These are phyloP conservation scores for Chaetomium olivaceum DNA, from an alignment of 2,329 filamentous ascomycete species.

Conservation along the genomic window DNA sequence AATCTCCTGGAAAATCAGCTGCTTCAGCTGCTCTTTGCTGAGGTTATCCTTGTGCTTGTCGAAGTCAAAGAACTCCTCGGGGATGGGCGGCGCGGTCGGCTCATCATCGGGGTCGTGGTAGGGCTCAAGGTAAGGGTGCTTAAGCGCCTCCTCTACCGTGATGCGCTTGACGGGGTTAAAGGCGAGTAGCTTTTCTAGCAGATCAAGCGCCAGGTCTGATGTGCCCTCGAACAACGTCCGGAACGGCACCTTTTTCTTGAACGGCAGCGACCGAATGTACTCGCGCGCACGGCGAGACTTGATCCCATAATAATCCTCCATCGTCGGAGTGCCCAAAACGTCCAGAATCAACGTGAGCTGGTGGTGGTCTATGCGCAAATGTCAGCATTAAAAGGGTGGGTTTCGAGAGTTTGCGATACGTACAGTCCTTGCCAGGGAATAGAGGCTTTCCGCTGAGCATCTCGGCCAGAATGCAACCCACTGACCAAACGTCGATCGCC, in stretches of 20 bases:
- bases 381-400: slow-evolving; percentile 18
- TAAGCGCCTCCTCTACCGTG: slow-evolving; percentile 93
- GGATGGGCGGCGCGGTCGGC: slow-evolving; percentile 92
- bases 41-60: slow-evolving; percentile 99
- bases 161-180: slow-evolving; percentile 99
- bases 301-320: slow-evolving; percentile 99
- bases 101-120: slow-evolving; percentile 99
- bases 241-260: slow-evolving; percentile 99
- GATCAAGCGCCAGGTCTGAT: slow-evolving; percentile 91
- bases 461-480: slow-evolving; percentile 95
- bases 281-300: slow-evolving; percentile 96
- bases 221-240: slow-evolving; percentile 97
- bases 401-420: slow-evolving; percentile 41
- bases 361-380: slow-evolving; percentile 74
- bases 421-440: slow-evolving; percentile 98
- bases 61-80: slow-evolving; percentile 99
- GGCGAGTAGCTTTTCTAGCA: slow-evolving; percentile 91
- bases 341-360: slow-evolving; percentile 96
- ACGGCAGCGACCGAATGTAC: slow-evolving; percentile 96
- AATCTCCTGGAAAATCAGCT: slow-evolving; percentile 97
- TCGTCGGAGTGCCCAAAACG: slow-evolving; percentile 94
- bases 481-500: slow-evolving; percentile 98
- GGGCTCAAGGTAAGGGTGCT: slow-evolving; percentile 96
- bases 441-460: slow-evolving; percentile 98
- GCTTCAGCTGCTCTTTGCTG: slow-evolving; percentile 97